Percentiles rank a stretch among this genome's conserved stretches.
Conservation (phyloP, 495 filamentous ascomycete species). For the Chaetomium fimeti region DNA sequence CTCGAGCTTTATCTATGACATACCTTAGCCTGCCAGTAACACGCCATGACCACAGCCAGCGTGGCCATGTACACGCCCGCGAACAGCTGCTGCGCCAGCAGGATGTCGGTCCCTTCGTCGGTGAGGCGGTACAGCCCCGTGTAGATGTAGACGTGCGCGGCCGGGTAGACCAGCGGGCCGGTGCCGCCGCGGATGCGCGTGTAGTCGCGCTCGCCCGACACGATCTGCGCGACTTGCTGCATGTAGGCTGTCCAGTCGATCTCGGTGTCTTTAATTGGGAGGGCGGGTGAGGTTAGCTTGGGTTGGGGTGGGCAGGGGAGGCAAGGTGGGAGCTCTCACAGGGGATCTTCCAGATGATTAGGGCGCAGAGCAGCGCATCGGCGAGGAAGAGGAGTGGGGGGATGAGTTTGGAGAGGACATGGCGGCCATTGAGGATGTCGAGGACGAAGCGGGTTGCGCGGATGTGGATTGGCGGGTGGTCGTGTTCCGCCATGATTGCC, state of each 20-base stretch:
- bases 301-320: not conserved
- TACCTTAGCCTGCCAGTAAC: slow-evolving; percentile 74
- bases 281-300: slow-evolving; percentile 14
- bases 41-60: slow-evolving; percentile 72
- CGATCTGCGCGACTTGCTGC: slow-evolving; percentile 79
- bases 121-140: slow-evolving; percentile 75
- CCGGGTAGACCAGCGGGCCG: slow-evolving; percentile 91
- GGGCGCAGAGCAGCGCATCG: slow-evolving; percentile 69
- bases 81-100: slow-evolving; percentile 78
- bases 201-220: slow-evolving; percentile 86
- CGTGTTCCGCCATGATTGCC: slow-evolving; percentile 19
- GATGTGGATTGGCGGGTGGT: slow-evolving; percentile 15
- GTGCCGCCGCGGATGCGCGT: slow-evolving; percentile 80
- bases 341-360: slow-evolving; percentile 81
- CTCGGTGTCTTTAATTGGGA: slow-evolving; percentile 94
- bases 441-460: slow-evolving; percentile 29
- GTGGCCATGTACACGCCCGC: slow-evolving; percentile 71
- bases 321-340: slow-evolving; percentile 57
- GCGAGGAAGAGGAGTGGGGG: slow-evolving; percentile 64
- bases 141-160: slow-evolving; percentile 90
- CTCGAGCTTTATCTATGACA: too few species aligned
- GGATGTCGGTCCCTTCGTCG: slow-evolving; percentile 69
- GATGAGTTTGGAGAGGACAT: slow-evolving; percentile 42
- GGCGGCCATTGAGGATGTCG: slow-evolving; percentile 45
- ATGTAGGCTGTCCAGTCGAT: slow-evolving; percentile 98